A percentile compares a stretch with the other conserved stretches of the same genome.
Evolutionary conservation across 108 stramenopile genomes (phyloP).

Genomic region (Skeletonema marinoi): DNA sequence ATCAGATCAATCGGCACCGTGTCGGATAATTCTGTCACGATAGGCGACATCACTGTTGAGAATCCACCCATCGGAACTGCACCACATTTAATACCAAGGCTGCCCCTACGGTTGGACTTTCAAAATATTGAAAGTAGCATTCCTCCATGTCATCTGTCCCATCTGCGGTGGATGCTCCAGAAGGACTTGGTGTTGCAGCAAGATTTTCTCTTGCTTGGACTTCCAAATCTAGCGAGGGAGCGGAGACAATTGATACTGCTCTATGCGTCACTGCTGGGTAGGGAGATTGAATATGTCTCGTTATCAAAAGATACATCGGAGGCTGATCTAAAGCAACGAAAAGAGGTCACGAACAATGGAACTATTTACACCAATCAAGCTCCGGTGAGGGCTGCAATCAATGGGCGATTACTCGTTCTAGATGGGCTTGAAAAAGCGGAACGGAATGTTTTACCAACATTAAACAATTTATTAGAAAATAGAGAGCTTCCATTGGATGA

Average conservation of each 20-base stretch:
- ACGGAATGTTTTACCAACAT: slow-evolving; percentile 84
- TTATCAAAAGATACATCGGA: slow-evolving; percentile 82
- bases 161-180: slow-evolving; percentile 87
- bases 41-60: slow-evolving; percentile 35
- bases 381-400: slow-evolving; percentile 86
- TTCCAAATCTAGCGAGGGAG: slow-evolving; percentile 57
- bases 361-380: slow-evolving; percentile 71
- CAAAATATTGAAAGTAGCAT: slow-evolving; percentile 8
- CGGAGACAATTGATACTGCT: slow-evolving; percentile 60
- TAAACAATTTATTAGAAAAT: slow-evolving; percentile 90
- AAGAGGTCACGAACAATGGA: slow-evolving; percentile 23
- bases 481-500: slow-evolving; percentile 83
- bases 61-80: slow-evolving; percentile 17
- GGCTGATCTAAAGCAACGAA: slow-evolving; percentile 88
- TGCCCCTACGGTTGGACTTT: slow-evolving; percentile 3
- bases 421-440: slow-evolving; percentile 90
- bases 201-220: slow-evolving; percentile 78
- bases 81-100: slow-evolving; percentile 22
- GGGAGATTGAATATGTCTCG: slow-evolving; percentile 72
- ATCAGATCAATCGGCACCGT: background rate
- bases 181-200: slow-evolving; percentile 79
- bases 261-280: slow-evolving; percentile 67
- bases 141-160: slow-evolving; percentile 51
- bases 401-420: slow-evolving; percentile 81
- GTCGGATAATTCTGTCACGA: slow-evolving; percentile 36